phyloP scores from a whole-genome alignment of 768 basidiomycete species.

The Pleurotus citrinopileatus region DNA sequence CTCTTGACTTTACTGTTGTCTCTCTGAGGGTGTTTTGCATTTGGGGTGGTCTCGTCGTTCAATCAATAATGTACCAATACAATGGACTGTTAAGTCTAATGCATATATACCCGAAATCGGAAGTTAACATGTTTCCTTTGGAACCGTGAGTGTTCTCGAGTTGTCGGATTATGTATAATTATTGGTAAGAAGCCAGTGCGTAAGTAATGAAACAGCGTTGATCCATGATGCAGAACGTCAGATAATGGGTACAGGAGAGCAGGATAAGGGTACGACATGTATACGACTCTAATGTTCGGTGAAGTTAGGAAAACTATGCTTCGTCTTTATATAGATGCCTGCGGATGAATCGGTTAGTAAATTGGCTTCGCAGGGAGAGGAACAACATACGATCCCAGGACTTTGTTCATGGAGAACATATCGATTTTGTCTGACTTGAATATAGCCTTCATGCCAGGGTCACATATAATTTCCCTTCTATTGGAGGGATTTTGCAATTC shows the following conservation, averaged over 20 bases:
- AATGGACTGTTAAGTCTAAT: no score
- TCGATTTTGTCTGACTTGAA: slow-evolving; percentile 82
- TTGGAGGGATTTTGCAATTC: slow-evolving; percentile 84
- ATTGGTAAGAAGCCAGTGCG: no score
- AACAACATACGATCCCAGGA: slow-evolving; percentile 65
- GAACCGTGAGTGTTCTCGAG: no score
- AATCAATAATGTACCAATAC: not conserved
- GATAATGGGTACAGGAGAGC: no score
- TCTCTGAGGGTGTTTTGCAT: not conserved
- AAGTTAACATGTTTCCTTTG: no score
- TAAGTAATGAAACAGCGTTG: no score
- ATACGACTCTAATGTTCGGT: no score
- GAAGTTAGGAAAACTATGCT: no score
- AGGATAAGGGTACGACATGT: no score
- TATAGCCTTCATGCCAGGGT: slow-evolving; percentile 65
- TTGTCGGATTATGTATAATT: no score
- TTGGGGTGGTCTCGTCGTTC: not conserved
- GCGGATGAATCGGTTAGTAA: not conserved
- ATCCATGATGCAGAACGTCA: no score
- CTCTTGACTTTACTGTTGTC: not conserved
- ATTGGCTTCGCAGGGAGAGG: not conserved
- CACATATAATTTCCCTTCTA: slow-evolving; percentile 83
- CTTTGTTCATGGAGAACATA: slow-evolving; percentile 97
- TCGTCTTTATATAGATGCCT: slow-evolving; percentile 4
- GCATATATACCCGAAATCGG: no score